These are phyloP conservation scores for Persicaria maculosa DNA, from an alignment of 148 eudicot genomes.

Conservation along the genomic window DNA sequence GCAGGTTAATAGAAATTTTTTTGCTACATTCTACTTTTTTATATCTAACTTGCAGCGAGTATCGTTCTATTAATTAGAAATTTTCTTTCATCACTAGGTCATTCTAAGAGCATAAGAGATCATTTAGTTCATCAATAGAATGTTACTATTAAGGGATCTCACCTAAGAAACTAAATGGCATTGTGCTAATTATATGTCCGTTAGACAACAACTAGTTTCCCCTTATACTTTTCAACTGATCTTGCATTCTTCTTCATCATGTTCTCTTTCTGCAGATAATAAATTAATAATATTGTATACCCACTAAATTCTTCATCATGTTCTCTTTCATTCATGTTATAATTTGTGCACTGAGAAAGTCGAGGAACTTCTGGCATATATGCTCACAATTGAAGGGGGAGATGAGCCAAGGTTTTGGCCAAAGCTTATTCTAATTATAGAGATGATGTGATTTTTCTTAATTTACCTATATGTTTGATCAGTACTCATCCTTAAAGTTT, in stretches of 20 bases:
- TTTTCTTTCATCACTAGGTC: background rate
- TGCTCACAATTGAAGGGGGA: no score
- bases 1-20: background rate
- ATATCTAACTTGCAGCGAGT: background rate
- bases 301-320: background rate
- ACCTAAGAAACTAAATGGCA: background rate
- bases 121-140: background rate
- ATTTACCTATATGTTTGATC: no score
- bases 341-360: no score
- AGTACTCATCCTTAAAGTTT: no score
- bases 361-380: no score
- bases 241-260: background rate
- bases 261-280: background rate
- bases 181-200: background rate
- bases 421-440: no score
- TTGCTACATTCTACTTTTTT: background rate
- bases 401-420: no score
- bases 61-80: background rate
- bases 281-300: background rate
- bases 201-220: background rate
- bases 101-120: background rate
- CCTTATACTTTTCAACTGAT: background rate
- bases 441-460: no score
- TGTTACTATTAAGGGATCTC: background rate
- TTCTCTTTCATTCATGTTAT: no score